Evolutionary conservation across 164 flowering plant species (phyloP).

Genomic region (Chimonanthus praecox): DNA sequence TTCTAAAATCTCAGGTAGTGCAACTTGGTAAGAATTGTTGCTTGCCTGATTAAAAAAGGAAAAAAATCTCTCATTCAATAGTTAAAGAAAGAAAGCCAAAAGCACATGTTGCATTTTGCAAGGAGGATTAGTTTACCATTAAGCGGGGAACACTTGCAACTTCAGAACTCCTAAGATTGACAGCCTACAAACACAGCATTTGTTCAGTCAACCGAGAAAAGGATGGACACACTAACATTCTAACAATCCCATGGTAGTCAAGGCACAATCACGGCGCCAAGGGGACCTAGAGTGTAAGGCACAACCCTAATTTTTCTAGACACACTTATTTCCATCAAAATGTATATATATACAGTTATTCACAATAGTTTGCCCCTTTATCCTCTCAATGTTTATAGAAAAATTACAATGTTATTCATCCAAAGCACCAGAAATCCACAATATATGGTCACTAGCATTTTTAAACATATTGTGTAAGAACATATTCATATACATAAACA

Average conservation of each 20-base stretch:
- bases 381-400: too few species aligned
- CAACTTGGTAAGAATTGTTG: slow-evolving; percentile 34
- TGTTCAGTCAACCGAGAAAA: neutral
- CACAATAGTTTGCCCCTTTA: too few species aligned
- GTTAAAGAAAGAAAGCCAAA: slow-evolving; percentile 2
- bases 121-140: slow-evolving; percentile 36
- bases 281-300: neutral
- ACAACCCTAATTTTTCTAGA: neutral
- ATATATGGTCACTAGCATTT: too few species aligned
- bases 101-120: neutral
- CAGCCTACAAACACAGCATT: slow-evolving; percentile 50
- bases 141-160: slow-evolving; percentile 19
- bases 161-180: slow-evolving; percentile 67
- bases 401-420: too few species aligned
- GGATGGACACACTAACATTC: neutral
- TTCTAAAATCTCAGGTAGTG: slow-evolving; percentile 54
- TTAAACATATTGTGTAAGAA: too few species aligned
- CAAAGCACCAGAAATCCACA: too few species aligned
- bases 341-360: neutral
- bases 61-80: slow-evolving; percentile 4
- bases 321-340: too few species aligned
- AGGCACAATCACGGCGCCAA: neutral
- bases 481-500: too few species aligned
- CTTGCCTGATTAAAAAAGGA: slow-evolving; percentile 31
- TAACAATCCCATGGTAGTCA: neutral